Percentiles rank a stretch among this genome's conserved stretches.
These are phyloP conservation scores for Aspergillus phoenicis DNA, from an alignment of 2,329 filamentous ascomycete species.

Conservation along the genomic window DNA sequence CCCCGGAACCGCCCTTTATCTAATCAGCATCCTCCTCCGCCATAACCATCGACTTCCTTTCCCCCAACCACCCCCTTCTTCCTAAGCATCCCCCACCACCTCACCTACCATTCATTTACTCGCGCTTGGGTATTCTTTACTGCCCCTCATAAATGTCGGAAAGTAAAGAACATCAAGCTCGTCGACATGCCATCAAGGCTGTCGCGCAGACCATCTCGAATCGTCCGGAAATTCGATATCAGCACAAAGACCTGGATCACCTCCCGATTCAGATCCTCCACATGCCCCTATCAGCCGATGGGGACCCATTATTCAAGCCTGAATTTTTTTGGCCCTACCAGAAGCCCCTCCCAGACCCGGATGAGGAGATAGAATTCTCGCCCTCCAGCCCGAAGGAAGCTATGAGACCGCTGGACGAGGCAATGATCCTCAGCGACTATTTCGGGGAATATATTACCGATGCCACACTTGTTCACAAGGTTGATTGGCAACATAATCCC, in stretches of 20 bases:
- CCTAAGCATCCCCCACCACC: not conserved
- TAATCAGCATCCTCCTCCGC: too few species aligned
- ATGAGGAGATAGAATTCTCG: not conserved
- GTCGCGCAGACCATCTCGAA: not conserved
- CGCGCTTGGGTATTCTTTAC: not conserved
- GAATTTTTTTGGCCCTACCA: not conserved
- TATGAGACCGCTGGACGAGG: too few species aligned
- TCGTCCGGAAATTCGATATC: not conserved
- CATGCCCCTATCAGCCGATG: not conserved
- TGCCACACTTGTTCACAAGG: too few species aligned
- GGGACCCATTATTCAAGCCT: not conserved
- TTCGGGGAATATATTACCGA: accelerated
- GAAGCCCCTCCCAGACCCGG: not conserved
- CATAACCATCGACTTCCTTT: too few species aligned
- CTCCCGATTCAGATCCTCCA: not conserved
- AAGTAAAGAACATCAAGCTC: not conserved
- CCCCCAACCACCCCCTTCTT: too few species aligned
- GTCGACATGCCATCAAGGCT: not conserved
- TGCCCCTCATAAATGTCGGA: not conserved
- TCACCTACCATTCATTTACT: not conserved
- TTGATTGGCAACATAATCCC: too few species aligned
- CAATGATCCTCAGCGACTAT: accelerated
- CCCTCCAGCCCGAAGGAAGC: not conserved
- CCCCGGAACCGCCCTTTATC: too few species aligned
- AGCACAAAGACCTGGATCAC: not conserved